Conservation (phyloP, 2,329 filamentous ascomycete species). For the Dothistroma pini region DNA sequence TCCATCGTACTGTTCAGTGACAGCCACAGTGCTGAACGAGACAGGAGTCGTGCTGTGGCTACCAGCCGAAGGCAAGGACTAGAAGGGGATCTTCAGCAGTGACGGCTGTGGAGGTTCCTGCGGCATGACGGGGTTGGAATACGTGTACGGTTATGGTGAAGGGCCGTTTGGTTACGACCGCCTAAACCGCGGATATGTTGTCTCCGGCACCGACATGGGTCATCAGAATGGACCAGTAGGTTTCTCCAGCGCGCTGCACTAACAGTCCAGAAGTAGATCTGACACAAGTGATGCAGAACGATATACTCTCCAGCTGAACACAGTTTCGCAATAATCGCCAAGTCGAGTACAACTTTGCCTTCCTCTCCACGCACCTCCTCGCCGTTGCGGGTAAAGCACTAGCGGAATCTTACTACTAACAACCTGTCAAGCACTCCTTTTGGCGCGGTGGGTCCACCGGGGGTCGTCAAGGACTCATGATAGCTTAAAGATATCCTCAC, state of each 20-base stretch:
- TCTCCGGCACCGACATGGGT: neutral
- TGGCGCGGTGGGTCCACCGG: neutral
- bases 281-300: neutral
- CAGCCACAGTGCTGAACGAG: neutral
- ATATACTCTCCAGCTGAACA: neutral
- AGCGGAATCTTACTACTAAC: neutral
- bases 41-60: neutral
- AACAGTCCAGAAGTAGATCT: neutral
- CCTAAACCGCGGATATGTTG: neutral
- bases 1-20: neutral
- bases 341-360: neutral
- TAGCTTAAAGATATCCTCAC: neutral
- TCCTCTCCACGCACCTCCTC: neutral
- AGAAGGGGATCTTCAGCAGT: neutral
- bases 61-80: neutral
- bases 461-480: neutral
- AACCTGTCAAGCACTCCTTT: neutral
- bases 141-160: neutral
- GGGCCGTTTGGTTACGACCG: neutral
- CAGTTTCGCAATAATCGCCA: neutral
- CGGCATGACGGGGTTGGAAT: neutral
- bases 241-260: neutral
- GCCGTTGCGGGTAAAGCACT: neutral
- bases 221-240: neutral
- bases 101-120: neutral